These are phyloP conservation scores for Cymbopogon flexuosus DNA, from an alignment of 202 grass and related monocot genomes.

Conservation along the genomic window DNA sequence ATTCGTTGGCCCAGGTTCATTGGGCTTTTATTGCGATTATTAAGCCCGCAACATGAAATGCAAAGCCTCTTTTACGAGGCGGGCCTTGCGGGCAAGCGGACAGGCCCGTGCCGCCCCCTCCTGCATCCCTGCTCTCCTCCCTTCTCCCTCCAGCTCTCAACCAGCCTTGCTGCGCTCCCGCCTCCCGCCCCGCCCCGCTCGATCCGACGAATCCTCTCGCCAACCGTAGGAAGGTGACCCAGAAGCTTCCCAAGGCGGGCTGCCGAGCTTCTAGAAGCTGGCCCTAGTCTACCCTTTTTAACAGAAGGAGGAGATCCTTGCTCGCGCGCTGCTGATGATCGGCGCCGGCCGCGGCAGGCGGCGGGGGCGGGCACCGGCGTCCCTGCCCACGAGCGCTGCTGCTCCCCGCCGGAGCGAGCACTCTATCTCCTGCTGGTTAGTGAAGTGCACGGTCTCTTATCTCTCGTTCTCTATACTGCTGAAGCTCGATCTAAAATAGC, in stretches of 20 bases:
- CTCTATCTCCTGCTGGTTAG: conserved; percentile 44
- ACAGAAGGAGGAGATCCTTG: not conserved
- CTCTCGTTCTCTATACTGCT: not conserved
- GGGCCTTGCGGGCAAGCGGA: too few relatives aligned
- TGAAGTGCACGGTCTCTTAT: not conserved
- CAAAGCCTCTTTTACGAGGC: too few relatives aligned
- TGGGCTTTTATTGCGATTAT: too few relatives aligned
- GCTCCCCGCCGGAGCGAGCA: conserved; percentile 1
- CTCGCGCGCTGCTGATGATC: not conserved
- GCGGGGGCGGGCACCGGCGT: not conserved
- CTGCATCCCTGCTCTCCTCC: not conserved
- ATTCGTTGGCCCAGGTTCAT: too few relatives aligned
- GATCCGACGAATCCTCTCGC: not conserved
- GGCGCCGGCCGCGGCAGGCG: conserved; percentile 39
- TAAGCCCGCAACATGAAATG: too few relatives aligned
- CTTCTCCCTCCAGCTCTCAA: not conserved
- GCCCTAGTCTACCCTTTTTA: not conserved
- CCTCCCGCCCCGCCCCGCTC: not conserved
- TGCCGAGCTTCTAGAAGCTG: not conserved
- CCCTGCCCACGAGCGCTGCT: conserved; percentile 7
- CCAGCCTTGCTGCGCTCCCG: not conserved
- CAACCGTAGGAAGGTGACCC: not conserved
- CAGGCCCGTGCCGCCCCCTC: too few relatives aligned
- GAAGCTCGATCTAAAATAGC: conserved; percentile 30
- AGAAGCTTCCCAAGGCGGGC: not conserved